Conservation (phyloP, 2,329 filamentous ascomycete species). For the Botrytis galanthina region DNA sequence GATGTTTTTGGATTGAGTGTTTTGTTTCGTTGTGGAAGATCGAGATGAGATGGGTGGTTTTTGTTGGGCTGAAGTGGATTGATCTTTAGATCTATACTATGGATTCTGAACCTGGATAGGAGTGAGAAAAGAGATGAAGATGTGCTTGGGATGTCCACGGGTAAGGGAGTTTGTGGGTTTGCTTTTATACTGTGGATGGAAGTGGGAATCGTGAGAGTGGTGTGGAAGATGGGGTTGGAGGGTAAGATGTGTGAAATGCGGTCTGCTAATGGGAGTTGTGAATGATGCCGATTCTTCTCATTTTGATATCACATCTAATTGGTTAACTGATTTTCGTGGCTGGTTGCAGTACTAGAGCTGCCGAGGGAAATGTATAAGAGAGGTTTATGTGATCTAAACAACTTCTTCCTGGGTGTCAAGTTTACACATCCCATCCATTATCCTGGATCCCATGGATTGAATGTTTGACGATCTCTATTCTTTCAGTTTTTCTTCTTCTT, state of each 20-base stretch:
- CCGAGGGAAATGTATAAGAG: neutral
- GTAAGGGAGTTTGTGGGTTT: neutral
- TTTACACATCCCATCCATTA: neutral
- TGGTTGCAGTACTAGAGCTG: neutral
- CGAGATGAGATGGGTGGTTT: neutral
- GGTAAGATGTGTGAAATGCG: too few relatives aligned
- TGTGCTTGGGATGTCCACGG: neutral
- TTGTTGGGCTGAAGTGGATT: neutral
- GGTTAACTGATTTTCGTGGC: neutral
- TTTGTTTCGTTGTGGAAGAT: neutral
- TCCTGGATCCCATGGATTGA: neutral
- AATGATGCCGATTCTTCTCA: neutral
- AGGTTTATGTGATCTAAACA: neutral
- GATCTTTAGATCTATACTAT: neutral
- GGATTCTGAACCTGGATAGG: neutral
- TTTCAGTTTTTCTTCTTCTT: too few relatives aligned
- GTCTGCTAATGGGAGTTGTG: neutral
- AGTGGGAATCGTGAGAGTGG: neutral
- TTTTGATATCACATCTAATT: rapidly evolving
- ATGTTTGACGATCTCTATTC: neutral
- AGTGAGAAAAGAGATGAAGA: neutral
- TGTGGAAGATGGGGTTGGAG: neutral
- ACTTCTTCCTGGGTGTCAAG: neutral
- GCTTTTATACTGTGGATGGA: neutral
- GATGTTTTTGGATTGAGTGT: neutral